Evolutionary conservation across 208 protist species (phyloP).

Genomic region (Phytomonas francai): DNA sequence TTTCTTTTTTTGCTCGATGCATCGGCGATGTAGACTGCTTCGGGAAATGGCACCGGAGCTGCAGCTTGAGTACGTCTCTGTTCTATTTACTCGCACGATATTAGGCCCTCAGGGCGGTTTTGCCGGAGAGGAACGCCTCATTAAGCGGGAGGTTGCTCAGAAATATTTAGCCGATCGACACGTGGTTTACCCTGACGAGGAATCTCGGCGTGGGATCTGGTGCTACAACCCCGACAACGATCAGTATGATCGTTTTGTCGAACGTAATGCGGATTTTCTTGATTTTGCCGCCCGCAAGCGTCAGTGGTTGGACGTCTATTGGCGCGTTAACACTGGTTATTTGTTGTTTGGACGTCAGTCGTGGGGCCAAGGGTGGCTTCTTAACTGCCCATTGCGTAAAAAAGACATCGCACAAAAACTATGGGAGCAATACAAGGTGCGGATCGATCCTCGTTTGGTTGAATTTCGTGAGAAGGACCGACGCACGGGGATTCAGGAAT

Average conservation of each 20-base stretch:
- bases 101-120: slow-evolving; percentile 86
- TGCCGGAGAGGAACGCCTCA: slow-evolving; percentile 85
- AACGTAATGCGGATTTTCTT: slow-evolving; percentile 84
- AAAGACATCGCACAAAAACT: slow-evolving; percentile 86
- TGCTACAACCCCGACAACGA: slow-evolving; percentile 87
- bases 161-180: slow-evolving; percentile 75
- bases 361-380: slow-evolving; percentile 83
- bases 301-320: slow-evolving; percentile 91
- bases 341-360: slow-evolving; percentile 83
- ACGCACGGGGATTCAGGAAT: slow-evolving; percentile 83
- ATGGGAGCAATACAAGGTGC: slow-evolving; percentile 91
- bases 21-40: slow-evolving; percentile 52
- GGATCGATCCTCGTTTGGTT: slow-evolving; percentile 76
- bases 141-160: slow-evolving; percentile 80
- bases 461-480: slow-evolving; percentile 86
- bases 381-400: slow-evolving; percentile 87
- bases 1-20: slow-evolving; percentile 30
- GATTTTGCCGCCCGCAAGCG: slow-evolving; percentile 88
- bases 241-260: slow-evolving; percentile 80
- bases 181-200: slow-evolving; percentile 49
- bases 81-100: slow-evolving; percentile 84
- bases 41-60: slow-evolving; percentile 83
- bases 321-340: slow-evolving; percentile 90
- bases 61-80: slow-evolving; percentile 83
- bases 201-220: slow-evolving; percentile 77